phyloP scores from a whole-genome alignment of 2,329 filamentous ascomycete genomes.

The Cercospora canescens region DNA sequence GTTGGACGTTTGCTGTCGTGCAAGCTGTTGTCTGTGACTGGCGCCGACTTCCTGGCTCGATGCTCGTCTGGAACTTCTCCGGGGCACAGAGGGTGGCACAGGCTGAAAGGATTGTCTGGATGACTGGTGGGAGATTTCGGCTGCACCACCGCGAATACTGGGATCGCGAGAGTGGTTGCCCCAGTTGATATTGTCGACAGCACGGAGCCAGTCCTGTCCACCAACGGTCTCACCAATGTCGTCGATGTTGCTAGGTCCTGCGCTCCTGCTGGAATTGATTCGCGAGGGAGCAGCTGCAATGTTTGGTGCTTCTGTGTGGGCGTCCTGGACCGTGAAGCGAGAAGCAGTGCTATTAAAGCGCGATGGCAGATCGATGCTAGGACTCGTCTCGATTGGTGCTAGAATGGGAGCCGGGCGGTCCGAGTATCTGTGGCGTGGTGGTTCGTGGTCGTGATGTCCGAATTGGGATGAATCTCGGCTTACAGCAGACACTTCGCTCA shows the following conservation, averaged over 20 bases:
- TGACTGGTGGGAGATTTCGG: not conserved
- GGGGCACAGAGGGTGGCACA: conserved; percentile 26
- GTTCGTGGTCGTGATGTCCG: not conserved
- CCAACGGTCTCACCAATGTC: conserved; percentile 9
- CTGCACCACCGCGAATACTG: conserved; percentile 3
- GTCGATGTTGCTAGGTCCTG: not conserved
- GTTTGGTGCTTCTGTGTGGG: not conserved
- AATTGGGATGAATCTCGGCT: conserved; percentile 5
- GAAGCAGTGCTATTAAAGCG: conserved; percentile 31
- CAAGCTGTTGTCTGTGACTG: conserved; percentile 4
- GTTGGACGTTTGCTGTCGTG: conserved; percentile 3
- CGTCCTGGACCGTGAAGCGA: conserved; percentile 3
- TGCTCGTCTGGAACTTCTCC: conserved; percentile 28
- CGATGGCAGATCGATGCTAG: conserved; percentile 33
- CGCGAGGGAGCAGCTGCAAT: conserved; percentile 1
- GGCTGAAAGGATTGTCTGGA: conserved; percentile 6
- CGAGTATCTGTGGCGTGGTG: conserved; percentile 14
- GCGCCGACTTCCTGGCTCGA: conserved; percentile 23
- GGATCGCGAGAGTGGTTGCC: conserved; percentile 19
- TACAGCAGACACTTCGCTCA: conserved; percentile 15
- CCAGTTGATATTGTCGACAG: conserved; percentile 32
- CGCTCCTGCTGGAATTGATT: conserved; percentile 7
- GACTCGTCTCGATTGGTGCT: conserved; percentile 31
- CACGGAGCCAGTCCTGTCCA: conserved; percentile 31
- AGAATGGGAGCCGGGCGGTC: conserved; percentile 29